Conservation (phyloP, 1,284 basidiomycete genomes). For the Trametes pubescens region DNA sequence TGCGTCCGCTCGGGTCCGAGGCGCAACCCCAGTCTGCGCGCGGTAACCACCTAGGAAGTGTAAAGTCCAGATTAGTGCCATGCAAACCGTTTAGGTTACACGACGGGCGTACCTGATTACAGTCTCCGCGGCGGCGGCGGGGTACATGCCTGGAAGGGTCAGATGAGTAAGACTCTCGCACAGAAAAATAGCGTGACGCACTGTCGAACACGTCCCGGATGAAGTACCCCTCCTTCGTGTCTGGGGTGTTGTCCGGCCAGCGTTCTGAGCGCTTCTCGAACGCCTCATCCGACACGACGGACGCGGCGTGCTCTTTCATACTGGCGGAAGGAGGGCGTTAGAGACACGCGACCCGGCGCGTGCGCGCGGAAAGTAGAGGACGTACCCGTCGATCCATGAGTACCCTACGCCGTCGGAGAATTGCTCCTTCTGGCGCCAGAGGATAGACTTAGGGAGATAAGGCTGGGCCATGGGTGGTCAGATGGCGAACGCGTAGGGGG, state of each 20-base stretch:
- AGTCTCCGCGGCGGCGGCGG: slow-evolving; percentile 89
- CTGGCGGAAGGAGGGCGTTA: slow-evolving; percentile 46
- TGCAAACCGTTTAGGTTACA: slow-evolving; percentile 8
- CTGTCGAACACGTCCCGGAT: slow-evolving; percentile 95
- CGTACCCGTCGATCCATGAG: slow-evolving; percentile 98
- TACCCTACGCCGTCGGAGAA: slow-evolving; percentile 99
- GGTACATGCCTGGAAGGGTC: slow-evolving; percentile 70
- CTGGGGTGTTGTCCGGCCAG: slow-evolving; percentile 87
- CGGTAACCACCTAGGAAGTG: slow-evolving; percentile 82
- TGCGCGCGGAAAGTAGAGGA: slow-evolving; percentile 3
- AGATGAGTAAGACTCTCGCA: slow-evolving; percentile 22
- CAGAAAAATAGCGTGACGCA: slow-evolving; percentile 42
- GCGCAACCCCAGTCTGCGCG: slow-evolving; percentile 97
- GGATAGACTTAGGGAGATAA: slow-evolving; percentile 93
- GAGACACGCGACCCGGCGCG: slow-evolving; percentile 8
- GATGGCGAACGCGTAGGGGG: neutral
- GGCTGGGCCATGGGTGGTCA: slow-evolving; percentile 56
- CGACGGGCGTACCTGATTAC: slow-evolving; percentile 77
- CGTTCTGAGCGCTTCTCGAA: slow-evolving; percentile 81
- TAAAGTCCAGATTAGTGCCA: slow-evolving; percentile 17
- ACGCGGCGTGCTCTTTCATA: slow-evolving; percentile 90
- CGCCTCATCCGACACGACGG: slow-evolving; percentile 82
- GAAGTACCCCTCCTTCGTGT: slow-evolving; percentile 98
- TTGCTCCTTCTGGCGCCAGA: slow-evolving; percentile 99
- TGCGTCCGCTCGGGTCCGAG: slow-evolving; percentile 93